phyloP scores from a whole-genome alignment of 305 asterid genomes.

The Solanum hybrid region DNA sequence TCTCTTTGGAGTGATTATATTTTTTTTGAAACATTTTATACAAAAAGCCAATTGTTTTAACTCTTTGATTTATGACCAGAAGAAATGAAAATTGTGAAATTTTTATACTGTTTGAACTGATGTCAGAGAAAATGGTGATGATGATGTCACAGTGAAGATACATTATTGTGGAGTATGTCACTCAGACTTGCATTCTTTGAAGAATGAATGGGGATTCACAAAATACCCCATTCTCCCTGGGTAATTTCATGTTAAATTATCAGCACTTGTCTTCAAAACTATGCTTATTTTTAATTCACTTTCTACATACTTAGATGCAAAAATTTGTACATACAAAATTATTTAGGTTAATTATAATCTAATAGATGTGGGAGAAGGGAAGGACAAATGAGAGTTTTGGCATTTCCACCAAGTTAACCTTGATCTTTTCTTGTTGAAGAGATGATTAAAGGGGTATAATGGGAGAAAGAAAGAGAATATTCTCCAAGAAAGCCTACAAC shows the following conservation, averaged over 20 bases:
- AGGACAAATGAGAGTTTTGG: neutral
- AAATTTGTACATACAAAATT: neutral
- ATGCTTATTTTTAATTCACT: neutral
- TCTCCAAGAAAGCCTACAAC: too few relatives aligned
- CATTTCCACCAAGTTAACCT: neutral
- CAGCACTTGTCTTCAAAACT: neutral
- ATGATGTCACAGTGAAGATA: conserved; percentile 45
- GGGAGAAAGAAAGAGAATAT: neutral
- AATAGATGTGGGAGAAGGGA: neutral
- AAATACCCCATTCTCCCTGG: conserved; percentile 56
- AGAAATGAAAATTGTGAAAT: neutral
- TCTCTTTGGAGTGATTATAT: neutral
- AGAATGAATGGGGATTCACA: conserved; percentile 54
- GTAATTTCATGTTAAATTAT: conserved; percentile 10
- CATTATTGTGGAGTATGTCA: conserved; percentile 60
- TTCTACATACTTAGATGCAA: neutral
- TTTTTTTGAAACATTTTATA: neutral
- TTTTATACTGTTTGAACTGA: neutral
- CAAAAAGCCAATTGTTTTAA: neutral
- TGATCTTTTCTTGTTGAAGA: neutral
- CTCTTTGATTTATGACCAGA: neutral
- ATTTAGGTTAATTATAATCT: neutral
- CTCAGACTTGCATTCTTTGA: conserved; percentile 39
- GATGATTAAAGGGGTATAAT: neutral
- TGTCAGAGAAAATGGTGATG: conserved; percentile 37